A percentile compares a stretch with the other conserved stretches of the same genome.
These are phyloP conservation scores for Cucumis cinereus DNA, from an alignment of 306 rosid species.

Conservation along the genomic window DNA sequence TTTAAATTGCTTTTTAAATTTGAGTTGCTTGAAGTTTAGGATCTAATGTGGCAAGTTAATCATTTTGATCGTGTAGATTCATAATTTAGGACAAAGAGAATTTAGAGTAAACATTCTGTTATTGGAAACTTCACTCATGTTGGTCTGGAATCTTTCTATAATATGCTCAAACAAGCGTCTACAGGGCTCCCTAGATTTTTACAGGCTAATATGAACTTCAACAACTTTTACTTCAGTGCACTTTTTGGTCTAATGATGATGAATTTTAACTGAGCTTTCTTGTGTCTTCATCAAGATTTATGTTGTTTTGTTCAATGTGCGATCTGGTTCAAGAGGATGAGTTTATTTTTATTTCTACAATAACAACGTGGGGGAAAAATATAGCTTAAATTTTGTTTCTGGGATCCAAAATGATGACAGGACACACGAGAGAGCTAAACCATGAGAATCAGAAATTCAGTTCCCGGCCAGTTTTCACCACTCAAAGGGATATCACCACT, in stretches of 20 bases:
- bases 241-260: background rate
- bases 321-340: background rate
- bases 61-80: background rate
- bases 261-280: background rate
- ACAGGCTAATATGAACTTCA: background rate
- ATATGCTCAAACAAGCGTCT: background rate
- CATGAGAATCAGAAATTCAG: constrained; percentile 1
- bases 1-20: background rate
- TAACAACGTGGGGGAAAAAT: background rate
- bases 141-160: background rate
- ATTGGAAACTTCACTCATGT: background rate
- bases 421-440: constrained; percentile 21
- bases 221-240: background rate
- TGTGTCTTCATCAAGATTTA: background rate
- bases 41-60: background rate
- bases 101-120: background rate
- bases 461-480: constrained; percentile 37
- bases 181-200: background rate
- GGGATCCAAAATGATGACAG: constrained; percentile 2
- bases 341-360: background rate
- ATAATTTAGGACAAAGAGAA: background rate
- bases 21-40: background rate
- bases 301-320: background rate
- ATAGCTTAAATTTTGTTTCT: background rate
- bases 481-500: constrained; percentile 20